These are phyloP conservation scores for Triangularia verruculosa DNA, from an alignment of 2,329 filamentous ascomycete genomes.

Conservation along the genomic window DNA sequence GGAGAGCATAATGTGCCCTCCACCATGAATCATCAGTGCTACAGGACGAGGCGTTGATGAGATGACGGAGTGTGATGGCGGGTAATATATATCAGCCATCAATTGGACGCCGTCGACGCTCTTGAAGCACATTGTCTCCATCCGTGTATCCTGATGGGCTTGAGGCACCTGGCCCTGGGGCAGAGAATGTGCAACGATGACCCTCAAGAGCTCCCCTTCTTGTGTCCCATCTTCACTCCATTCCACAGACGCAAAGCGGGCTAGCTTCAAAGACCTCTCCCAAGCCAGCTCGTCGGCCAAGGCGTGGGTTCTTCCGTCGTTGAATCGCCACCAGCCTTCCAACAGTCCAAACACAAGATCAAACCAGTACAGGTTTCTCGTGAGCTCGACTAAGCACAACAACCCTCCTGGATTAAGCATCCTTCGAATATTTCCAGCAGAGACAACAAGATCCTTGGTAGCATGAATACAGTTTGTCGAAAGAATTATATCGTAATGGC, in stretches of 20 bases:
- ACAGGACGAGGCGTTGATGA: slow-evolving; percentile 8
- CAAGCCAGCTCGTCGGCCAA: slow-evolving; percentile 25
- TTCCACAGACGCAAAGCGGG: slow-evolving; percentile 28
- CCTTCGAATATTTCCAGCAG: slow-evolving; percentile 27
- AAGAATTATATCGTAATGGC: slow-evolving; percentile 34
- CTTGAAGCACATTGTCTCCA: slow-evolving; percentile 27
- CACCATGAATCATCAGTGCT: slow-evolving; percentile 44
- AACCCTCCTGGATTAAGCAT: slow-evolving; percentile 33
- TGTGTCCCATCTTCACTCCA: slow-evolving; percentile 28
- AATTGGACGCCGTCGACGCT: slow-evolving; percentile 21
- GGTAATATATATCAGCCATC: slow-evolving; percentile 36
- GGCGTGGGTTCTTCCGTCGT: slow-evolving; percentile 30
- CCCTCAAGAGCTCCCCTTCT: slow-evolving; percentile 28
- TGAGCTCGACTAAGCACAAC: slow-evolving; percentile 34
- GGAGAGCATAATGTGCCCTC: slow-evolving; percentile 40
- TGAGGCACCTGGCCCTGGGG: neutral
- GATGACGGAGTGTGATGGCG: slow-evolving; percentile 9
- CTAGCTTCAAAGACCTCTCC: slow-evolving; percentile 22
- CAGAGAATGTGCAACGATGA: slow-evolving; percentile 26
- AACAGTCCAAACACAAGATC: slow-evolving; percentile 36
- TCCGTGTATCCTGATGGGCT: slow-evolving; percentile 2
- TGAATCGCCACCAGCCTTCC: slow-evolving; percentile 37
- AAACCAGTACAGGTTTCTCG: slow-evolving; percentile 28
- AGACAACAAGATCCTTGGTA: slow-evolving; percentile 27
- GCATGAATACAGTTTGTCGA: slow-evolving; percentile 39